These are phyloP conservation scores for Zanthoxylum bungeanum DNA, from an alignment of 345 rosid genomes.

Conservation along the genomic window DNA sequence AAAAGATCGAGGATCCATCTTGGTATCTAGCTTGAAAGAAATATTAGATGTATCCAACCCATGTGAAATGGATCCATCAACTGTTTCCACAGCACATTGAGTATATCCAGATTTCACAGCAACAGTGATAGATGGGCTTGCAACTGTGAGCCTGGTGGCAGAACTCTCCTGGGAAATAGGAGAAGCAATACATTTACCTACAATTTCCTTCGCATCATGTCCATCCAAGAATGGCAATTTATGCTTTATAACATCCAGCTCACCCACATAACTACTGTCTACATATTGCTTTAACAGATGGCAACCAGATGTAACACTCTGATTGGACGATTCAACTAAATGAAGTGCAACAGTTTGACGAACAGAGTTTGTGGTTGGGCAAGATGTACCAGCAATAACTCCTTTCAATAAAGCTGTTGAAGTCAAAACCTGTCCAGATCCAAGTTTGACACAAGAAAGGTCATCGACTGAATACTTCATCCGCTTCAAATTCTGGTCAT, in stretches of 20 bases:
- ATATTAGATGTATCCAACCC: slow-evolving; percentile 27
- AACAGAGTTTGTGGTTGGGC: slow-evolving; percentile 24
- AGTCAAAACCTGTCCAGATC: slow-evolving; percentile 18
- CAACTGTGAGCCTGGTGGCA: slow-evolving; percentile 40
- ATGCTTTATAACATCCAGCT: slow-evolving; percentile 29
- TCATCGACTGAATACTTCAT: slow-evolving; percentile 39
- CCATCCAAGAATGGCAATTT: slow-evolving; percentile 18
- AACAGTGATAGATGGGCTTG: slow-evolving; percentile 36
- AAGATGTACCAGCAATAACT: slow-evolving; percentile 11
- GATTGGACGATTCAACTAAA: slow-evolving; percentile 58
- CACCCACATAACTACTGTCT: slow-evolving; percentile 26
- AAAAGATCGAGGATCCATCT: slow-evolving; percentile 68
- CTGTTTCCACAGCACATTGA: slow-evolving; percentile 25
- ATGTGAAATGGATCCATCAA: slow-evolving; percentile 28
- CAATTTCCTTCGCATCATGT: slow-evolving; percentile 34
- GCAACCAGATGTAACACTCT: slow-evolving; percentile 53
- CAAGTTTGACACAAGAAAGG: slow-evolving; percentile 21
- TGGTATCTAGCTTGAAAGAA: slow-evolving; percentile 38
- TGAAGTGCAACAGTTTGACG: slow-evolving; percentile 35
- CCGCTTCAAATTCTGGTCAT: slow-evolving; percentile 41
- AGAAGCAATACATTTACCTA: slow-evolving; percentile 51
- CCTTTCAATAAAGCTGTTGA: slow-evolving; percentile 14
- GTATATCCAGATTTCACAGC: slow-evolving; percentile 31
- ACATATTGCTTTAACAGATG: slow-evolving; percentile 48
- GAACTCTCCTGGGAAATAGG: slow-evolving; percentile 81